Percentiles rank a stretch among this genome's conserved stretches.
These are phyloP conservation scores for Zygotorulaspora sp. DNA, from an alignment of 805 yeast species.

Conservation along the genomic window DNA sequence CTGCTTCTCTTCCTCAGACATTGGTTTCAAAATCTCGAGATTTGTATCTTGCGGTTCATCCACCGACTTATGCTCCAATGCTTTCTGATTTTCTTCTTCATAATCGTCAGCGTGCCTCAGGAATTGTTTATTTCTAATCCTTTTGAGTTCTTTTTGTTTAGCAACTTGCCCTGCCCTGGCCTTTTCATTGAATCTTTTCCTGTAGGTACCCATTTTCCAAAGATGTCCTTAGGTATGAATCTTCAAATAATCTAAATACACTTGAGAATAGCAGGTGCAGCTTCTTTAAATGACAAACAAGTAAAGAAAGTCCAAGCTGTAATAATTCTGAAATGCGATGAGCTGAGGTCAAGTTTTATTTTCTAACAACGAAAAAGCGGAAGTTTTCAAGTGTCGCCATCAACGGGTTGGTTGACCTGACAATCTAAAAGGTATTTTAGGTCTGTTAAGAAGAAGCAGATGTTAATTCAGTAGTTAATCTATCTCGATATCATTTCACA, in stretches of 20 bases:
- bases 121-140: slow-evolving; percentile 67
- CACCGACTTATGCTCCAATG: too few species aligned
- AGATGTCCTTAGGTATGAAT: too few species aligned
- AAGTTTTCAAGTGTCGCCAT: not conserved
- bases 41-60: slow-evolving; percentile 45
- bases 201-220: slow-evolving; percentile 67
- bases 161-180: slow-evolving; percentile 83
- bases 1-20: slow-evolving; percentile 58
- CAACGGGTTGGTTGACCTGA: too few species aligned
- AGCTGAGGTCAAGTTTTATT: slow-evolving; percentile 5
- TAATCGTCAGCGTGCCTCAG: slow-evolving; percentile 45
- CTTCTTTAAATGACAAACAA: too few species aligned
- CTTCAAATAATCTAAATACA: too few species aligned
- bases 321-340: slow-evolving; percentile 22
- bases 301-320: too few species aligned
- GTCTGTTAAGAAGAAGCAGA: too few species aligned
- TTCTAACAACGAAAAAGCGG: not conserved
- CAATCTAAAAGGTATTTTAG: too few species aligned
- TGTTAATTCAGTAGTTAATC: too few species aligned
- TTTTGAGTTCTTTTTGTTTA: slow-evolving; percentile 64
- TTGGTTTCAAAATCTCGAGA: slow-evolving; percentile 56
- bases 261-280: too few species aligned
- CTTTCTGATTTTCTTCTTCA: slow-evolving; percentile 26
- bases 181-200: slow-evolving; percentile 76
- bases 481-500: too few species aligned